Base-by-base conservation (phyloP, 352 stramenopile genomes). In the Globisporangium alternatum region DNA sequence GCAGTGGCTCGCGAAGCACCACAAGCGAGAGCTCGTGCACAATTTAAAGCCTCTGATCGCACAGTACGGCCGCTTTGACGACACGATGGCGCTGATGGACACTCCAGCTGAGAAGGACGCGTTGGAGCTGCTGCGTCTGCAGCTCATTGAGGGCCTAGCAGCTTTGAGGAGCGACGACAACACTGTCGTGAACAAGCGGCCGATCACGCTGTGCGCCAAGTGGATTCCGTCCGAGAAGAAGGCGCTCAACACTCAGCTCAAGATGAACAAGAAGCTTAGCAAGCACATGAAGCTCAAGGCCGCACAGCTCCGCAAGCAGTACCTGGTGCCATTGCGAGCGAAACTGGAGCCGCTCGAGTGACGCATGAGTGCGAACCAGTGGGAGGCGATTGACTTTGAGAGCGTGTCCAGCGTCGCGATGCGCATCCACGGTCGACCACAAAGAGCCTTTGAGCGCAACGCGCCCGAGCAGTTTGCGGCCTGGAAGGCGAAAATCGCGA, bases 201-300 rank as follows among this genome's bases (percentile, higher is more conserved):
- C 6, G 25, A 67, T 86, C 62, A 81, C 72, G 43, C 33, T 83
- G 44, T 86, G 75, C 52, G 78, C 78, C 66, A 86, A 86, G 72
- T 86, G 78, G 75, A 60, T 84, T 19, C 78, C 78, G 25, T 80
- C 73, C 1, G 71, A 86, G 54, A 76, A 76, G 8, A 83, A 82
- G 54, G 43, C 69, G 19, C 60, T 72, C 6, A 72, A 82, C 71
- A 75, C 70, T 60, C 74, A 72, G 54, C 45, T 69, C 12, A 47
- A 64, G 45, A 67, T 84, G 69, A 76, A 75, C 62, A 72, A 70
- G 53, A 87, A 84, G 65, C 68, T 84, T 9, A 67, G 62, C 25
- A 64, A 57, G 1, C 65, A 75, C 68, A 87, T 87, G 78, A 68
- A 68, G 5, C 15, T 86, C 37, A 71, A 65, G 44, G 58, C 64